A percentile compares a stretch with the other conserved stretches of the same genome.
Evolutionary conservation across 768 basidiomycete genomes (phyloP).

Genomic region (Xerocomellus dryophilus): DNA sequence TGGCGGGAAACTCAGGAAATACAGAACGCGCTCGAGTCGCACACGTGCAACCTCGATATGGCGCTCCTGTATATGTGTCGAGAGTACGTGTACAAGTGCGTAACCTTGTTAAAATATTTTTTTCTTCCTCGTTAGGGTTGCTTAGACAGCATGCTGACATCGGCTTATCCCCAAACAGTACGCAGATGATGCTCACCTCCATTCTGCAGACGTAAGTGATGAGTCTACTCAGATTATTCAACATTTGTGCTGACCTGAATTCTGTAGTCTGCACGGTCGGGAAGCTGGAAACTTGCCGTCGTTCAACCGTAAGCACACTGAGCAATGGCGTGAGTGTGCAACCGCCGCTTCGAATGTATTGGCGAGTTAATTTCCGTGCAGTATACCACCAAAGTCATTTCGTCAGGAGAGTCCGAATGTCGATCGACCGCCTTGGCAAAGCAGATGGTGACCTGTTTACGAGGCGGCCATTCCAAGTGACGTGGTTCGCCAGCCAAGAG

Average conservation of each 20-base stretch:
- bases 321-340: conserved; percentile 70
- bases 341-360: background rate
- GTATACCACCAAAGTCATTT: conserved; percentile 69
- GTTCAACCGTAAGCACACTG: conserved; percentile 68
- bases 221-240: background rate
- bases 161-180: conserved; percentile 38
- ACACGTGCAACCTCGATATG: conserved; percentile 69
- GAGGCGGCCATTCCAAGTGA: conserved; percentile 65
- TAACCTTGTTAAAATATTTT: conserved; percentile 12
- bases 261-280: conserved; percentile 49
- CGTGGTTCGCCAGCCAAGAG: conserved; percentile 70
- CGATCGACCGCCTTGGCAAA: conserved; percentile 51
- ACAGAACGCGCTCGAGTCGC: conserved; percentile 63
- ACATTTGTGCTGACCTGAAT: conserved; percentile 12
- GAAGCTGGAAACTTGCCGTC: conserved; percentile 46
- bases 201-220: conserved; percentile 58
- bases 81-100: conserved; percentile 75
- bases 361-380: conserved; percentile 26
- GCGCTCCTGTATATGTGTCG: conserved; percentile 62
- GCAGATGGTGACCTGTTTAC: conserved; percentile 55
- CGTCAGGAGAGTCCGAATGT: conserved; percentile 54
- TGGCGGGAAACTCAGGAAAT: conserved; percentile 67
- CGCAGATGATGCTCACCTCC: conserved; percentile 61
- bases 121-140: conserved; percentile 7
- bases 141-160: conserved; percentile 14